Conservation (phyloP, 371 early-diverging fungal genomes). For the Mortierella sp. region DNA sequence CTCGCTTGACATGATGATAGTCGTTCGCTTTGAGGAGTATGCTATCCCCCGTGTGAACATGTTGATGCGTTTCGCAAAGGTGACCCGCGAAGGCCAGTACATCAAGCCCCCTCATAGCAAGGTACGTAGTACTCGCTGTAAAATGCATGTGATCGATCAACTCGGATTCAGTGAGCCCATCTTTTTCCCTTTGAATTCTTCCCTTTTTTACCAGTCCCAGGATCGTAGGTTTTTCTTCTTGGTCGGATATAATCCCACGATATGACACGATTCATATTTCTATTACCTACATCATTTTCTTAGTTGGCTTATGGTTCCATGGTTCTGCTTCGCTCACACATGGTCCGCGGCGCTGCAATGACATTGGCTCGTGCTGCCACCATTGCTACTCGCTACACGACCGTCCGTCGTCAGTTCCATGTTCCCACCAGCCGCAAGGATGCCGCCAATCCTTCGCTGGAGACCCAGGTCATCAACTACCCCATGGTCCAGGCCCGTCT, state of each 20-base stretch:
- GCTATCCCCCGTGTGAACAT: conserved; percentile 85
- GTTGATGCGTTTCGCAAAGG: conserved; percentile 83
- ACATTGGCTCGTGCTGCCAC: conserved; percentile 73
- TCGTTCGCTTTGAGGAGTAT: conserved; percentile 75
- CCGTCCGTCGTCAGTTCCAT: conserved; percentile 78
- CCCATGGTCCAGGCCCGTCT: conserved; percentile 81
- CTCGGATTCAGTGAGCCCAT: background rate
- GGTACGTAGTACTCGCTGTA: conserved; percentile 28
- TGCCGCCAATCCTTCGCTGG: conserved; percentile 56
- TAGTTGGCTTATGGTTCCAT: conserved; percentile 83
- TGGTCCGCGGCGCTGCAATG: conserved; percentile 68
- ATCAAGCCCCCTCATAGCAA: conserved; percentile 66
- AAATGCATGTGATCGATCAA: background rate
- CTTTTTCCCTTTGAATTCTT: no score
- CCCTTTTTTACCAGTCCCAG: background rate
- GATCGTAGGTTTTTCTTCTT: no score
- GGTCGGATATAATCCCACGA: no score
- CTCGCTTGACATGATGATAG: conserved; percentile 79
- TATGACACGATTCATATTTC: no score
- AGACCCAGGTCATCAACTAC: conserved; percentile 82
- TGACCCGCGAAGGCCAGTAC: conserved; percentile 76
- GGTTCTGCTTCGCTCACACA: conserved; percentile 79
- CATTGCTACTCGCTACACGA: conserved; percentile 79
- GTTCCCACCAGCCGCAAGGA: conserved; percentile 54
- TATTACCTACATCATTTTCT: background rate